Evolutionary conservation across 176 grass and related monocot genomes (phyloP), one percentile per base, ranked within the genome.

Genomic region (Aegilops sharonensis): DNA sequence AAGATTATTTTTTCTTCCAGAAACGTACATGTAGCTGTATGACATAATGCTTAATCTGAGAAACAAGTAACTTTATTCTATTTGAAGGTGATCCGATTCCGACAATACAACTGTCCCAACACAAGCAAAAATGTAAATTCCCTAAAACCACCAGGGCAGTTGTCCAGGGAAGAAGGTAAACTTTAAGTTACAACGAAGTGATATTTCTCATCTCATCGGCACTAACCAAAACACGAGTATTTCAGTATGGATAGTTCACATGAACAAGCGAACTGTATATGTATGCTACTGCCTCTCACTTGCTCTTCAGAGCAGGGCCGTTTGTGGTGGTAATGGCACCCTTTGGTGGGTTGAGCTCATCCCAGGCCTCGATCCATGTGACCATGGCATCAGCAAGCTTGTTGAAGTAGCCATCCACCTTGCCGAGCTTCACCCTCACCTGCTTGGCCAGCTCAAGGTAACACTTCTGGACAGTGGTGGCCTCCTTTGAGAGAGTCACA

Each of bases 321-420:
- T 89, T 89, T 21, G 79, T 11, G 8, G 79, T 69, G 20, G 48
- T 64, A 18, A 37, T 64, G 8, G 42, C 57, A 4, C 85, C 81
- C 39, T 85, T 85, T 4, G 81, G 87, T n/a, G 89, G 72, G 85
- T 91, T 94, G 45, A 94, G 89, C 61, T 91, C 81, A 25, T 94
- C 87, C 92, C 92, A 94, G 10, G 92, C 92, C 82, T 91, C 87
- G 2, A 94, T 94, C 93, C 93, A 92, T 52, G 90, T 92, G 68
- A 94, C 73, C 88, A 94, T 94, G 61, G 93, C 57, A 34, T 92
- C 87, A 6, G 93, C 85, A 50, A 94, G 88, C 78, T 92, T 92
- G 79, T 77, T 88, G 88, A 94, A 94, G 89, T 94, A 94, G 2
- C 81, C 76, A 8, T 94, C 87, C 15, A 94, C 77, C 81, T 87